Percentiles rank a stretch among this genome's conserved stretches.
phyloP scores from a whole-genome alignment of 495 filamentous ascomycete species.

The Lepidopterella palustris region DNA sequence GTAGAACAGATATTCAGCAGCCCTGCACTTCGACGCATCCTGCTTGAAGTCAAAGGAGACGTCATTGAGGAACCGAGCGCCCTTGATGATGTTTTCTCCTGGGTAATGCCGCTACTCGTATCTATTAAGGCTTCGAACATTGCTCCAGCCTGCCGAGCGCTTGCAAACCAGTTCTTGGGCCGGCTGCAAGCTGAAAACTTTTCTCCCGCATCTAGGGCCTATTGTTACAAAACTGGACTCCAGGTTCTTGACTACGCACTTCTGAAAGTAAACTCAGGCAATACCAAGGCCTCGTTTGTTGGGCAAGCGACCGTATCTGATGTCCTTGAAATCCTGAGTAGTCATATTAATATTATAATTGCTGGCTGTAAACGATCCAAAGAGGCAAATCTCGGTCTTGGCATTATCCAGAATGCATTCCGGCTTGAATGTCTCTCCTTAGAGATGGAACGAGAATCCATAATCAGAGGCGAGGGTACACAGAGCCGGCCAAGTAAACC shows the following conservation, averaged over 20 bases:
- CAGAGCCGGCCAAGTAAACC: constrained; percentile 60
- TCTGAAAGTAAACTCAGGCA: constrained; percentile 37
- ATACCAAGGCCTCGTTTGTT: constrained; percentile 35
- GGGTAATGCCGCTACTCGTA: constrained; percentile 66
- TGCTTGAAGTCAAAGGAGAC: constrained; percentile 51
- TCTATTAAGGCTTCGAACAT: constrained; percentile 67
- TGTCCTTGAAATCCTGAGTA: constrained; percentile 46
- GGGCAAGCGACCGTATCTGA: constrained; percentile 49
- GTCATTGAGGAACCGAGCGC: constrained; percentile 50
- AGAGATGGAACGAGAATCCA: constrained; percentile 60
- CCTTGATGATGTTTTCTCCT: constrained; percentile 57
- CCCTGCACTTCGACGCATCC: constrained; percentile 55
- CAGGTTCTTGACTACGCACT: constrained; percentile 46
- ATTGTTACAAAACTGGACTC: constrained; percentile 49
- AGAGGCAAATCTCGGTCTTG: constrained; percentile 37
- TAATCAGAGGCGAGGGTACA: constrained; percentile 52
- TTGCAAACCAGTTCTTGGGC: constrained; percentile 63
- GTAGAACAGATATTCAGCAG: constrained; percentile 72
- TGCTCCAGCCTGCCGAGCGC: constrained; percentile 61
- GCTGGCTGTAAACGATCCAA: constrained; percentile 11
- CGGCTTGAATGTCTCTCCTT: constrained; percentile 70
- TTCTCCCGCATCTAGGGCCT: constrained; percentile 42
- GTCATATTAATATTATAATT: constrained; percentile 34
- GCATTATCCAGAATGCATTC: constrained; percentile 64
- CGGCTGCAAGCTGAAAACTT: constrained; percentile 50